Evolutionary conservation across 2,329 filamentous ascomycete species (phyloP).

Genomic region (Fusarium sp.): DNA sequence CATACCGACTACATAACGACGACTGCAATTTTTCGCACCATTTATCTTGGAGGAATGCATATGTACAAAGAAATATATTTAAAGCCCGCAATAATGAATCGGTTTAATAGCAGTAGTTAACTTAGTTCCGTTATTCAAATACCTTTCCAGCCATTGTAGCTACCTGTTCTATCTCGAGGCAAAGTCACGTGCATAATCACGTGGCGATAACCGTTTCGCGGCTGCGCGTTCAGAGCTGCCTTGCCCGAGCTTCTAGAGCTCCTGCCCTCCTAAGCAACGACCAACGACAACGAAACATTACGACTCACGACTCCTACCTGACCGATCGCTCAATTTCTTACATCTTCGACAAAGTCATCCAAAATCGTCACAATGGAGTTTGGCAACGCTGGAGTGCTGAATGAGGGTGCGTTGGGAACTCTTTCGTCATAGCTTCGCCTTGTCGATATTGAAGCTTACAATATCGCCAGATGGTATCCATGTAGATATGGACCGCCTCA

Average conservation of each 20-base stretch:
- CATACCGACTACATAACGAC: neutral
- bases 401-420: constrained; percentile 64
- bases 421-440: constrained; percentile 38
- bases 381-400: constrained; percentile 69
- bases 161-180: neutral
- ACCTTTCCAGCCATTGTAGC: neutral
- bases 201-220: constrained; percentile 41
- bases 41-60: neutral
- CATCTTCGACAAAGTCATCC: neutral
- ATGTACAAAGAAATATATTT: neutral
- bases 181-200: constrained; percentile 37
- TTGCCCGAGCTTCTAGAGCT: constrained; percentile 55
- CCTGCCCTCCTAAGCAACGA: constrained; percentile 48
- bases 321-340: neutral
- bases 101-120: neutral
- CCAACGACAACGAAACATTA: constrained; percentile 43
- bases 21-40: neutral
- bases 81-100: neutral
- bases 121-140: neutral
- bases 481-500: constrained; percentile 97
- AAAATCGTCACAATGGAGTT: constrained; percentile 66
- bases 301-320: constrained; percentile 32
- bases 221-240: constrained; percentile 62
- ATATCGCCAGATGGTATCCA: constrained; percentile 89
- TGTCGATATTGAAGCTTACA: constrained; percentile 39